Percentiles rank a stretch among this genome's conserved stretches.
Conservation (phyloP, 2,329 filamentous ascomycete species). For the Sporothrix schenckii region DNA sequence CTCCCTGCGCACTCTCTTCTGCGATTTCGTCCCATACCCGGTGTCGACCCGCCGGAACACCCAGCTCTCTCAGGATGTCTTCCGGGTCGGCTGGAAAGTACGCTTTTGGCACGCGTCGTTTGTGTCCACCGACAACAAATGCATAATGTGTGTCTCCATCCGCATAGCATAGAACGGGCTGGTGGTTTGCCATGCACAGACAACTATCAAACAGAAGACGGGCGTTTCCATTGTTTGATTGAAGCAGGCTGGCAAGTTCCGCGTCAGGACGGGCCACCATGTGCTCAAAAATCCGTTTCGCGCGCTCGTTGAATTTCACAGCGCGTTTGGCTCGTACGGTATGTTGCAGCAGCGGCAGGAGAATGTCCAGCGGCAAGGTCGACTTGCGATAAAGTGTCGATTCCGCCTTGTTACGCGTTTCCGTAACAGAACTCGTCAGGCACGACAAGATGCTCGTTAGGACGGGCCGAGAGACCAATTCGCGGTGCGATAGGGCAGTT, state of each 20-base stretch:
- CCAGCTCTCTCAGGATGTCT: neutral
- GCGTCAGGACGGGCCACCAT: neutral
- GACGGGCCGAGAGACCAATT: neutral
- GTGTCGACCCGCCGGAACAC: neutral
- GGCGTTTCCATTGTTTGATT: neutral
- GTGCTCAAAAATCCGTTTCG: neutral
- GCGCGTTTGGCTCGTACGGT: neutral
- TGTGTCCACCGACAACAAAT: neutral
- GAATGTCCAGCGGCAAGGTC: neutral
- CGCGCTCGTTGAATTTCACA: rapidly evolving
- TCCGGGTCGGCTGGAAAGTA: neutral
- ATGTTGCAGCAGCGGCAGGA: neutral
- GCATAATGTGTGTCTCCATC: slow-evolving; percentile 5
- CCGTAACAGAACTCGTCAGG: neutral
- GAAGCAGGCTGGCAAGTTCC: neutral
- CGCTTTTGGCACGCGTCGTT: neutral
- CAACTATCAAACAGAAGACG: neutral
- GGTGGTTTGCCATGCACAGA: neutral
- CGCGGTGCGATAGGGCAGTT: neutral
- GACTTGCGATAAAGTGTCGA: neutral
- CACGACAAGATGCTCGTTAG: neutral
- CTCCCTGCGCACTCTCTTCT: neutral
- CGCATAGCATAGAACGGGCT: neutral
- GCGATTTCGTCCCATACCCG: neutral
- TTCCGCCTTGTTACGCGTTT: neutral